These are phyloP conservation scores for Pisolithus microcarpus DNA, from an alignment of 768 basidiomycete genomes.

Conservation along the genomic window DNA sequence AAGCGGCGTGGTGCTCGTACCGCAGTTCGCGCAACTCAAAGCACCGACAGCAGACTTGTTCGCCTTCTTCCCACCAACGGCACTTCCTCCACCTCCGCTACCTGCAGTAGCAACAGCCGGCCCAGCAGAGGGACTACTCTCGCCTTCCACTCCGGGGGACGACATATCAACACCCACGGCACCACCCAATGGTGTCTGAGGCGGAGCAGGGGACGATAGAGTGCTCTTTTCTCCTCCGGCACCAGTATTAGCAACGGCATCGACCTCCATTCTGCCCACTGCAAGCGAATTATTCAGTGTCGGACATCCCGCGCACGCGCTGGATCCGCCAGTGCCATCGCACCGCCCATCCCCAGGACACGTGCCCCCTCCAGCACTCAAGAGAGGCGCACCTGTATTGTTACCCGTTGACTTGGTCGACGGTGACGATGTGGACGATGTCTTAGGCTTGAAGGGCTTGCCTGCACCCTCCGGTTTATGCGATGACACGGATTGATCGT, in stretches of 20 bases:
- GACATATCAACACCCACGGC: conserved; percentile 19
- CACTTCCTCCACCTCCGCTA: conserved; percentile 5
- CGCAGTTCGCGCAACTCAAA: conserved; percentile 80
- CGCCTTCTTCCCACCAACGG: conserved; percentile 19
- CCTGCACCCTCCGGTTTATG: conserved; percentile 19
- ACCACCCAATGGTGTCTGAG: background rate
- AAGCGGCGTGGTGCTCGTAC: conserved; percentile 81
- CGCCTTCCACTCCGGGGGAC: conserved; percentile 26
- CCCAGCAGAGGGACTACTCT: background rate
- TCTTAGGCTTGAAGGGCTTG: conserved; percentile 18
- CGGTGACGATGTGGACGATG: conserved; percentile 11
- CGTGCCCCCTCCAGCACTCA: conserved; percentile 46
- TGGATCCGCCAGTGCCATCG: conserved; percentile 93
- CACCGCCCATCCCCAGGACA: conserved; percentile 98
- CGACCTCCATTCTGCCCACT: conserved; percentile 35
- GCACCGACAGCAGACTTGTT: conserved; percentile 52
- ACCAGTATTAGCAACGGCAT: conserved; percentile 23
- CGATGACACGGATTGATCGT: conserved; percentile 20
- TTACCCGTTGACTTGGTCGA: background rate
- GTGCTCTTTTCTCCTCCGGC: conserved; percentile 8
- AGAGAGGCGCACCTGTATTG: conserved; percentile 25
- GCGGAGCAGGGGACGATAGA: conserved; percentile 21
- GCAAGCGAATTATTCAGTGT: conserved; percentile 84
- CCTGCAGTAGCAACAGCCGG: conserved; percentile 12
- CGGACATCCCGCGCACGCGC: conserved; percentile 91